Conservation (phyloP, 2,329 filamentous ascomycete species). For the Alternaria sp. region DNA sequence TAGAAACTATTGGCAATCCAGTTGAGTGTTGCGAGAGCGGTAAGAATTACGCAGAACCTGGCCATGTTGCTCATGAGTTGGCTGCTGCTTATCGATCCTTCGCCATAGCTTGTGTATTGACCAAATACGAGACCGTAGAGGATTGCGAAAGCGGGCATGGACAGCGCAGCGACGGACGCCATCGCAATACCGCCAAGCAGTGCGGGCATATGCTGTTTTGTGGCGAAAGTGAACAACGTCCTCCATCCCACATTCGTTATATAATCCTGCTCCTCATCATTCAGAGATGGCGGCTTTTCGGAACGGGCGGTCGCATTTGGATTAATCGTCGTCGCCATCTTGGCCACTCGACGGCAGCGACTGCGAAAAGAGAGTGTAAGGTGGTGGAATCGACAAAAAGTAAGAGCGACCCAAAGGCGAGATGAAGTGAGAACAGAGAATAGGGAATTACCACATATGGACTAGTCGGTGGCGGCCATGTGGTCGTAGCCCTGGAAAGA, state of each 20-base stretch:
- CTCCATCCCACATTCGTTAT: slow-evolving; percentile 52
- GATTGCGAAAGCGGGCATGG: slow-evolving; percentile 70
- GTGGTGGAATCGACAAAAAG: slow-evolving; percentile 3
- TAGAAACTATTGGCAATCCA: slow-evolving; percentile 73
- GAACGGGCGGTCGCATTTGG: slow-evolving; percentile 18
- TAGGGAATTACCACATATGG: slow-evolving; percentile 21
- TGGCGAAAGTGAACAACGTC: slow-evolving; percentile 75
- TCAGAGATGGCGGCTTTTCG: slow-evolving; percentile 14
- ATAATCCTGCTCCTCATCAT: slow-evolving; percentile 30
- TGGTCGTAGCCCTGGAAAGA: not conserved
- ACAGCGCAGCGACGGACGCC: slow-evolving; percentile 65
- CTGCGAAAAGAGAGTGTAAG: not conserved
- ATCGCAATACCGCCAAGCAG: slow-evolving; percentile 63
- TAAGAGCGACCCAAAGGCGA: slow-evolving; percentile 4
- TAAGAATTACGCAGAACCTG: slow-evolving; percentile 67
- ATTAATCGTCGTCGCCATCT: slow-evolving; percentile 21
- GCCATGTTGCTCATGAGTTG: slow-evolving; percentile 64
- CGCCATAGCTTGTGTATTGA: slow-evolving; percentile 70
- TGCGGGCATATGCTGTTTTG: slow-evolving; percentile 62
- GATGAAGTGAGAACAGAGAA: slow-evolving; percentile 17
- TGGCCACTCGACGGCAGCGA: not conserved
- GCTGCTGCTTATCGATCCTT: slow-evolving; percentile 56
- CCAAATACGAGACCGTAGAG: slow-evolving; percentile 79
- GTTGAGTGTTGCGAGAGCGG: slow-evolving; percentile 66
- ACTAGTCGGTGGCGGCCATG: slow-evolving; percentile 17